Evolutionary conservation across 257 asterid species (phyloP).

Genomic region (Fraxinus excelsior): DNA sequence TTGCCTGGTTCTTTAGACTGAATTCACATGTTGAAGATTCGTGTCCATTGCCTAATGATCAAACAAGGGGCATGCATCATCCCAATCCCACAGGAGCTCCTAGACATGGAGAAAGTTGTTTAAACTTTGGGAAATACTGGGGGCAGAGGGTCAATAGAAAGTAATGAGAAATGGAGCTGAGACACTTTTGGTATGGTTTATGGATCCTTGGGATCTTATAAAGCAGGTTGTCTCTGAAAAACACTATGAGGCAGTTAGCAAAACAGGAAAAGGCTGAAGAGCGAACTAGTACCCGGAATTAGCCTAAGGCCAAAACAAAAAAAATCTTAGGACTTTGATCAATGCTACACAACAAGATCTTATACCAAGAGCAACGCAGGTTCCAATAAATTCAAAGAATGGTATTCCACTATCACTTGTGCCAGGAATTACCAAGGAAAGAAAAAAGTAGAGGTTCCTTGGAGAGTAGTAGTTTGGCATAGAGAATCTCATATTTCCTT

Average conservation of each 20-base stretch:
- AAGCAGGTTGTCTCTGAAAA: not conserved
- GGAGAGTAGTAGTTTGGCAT: not conserved
- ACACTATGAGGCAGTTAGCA: not conserved
- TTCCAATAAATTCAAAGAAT: not conserved
- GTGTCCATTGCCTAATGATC: not conserved
- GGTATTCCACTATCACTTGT: not conserved
- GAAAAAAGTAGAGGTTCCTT: not conserved
- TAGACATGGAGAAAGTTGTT: not conserved
- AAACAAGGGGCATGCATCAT: not conserved
- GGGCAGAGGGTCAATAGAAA: not conserved
- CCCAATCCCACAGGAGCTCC: not conserved
- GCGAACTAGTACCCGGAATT: not conserved
- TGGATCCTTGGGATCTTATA: not conserved
- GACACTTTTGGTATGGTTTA: not conserved
- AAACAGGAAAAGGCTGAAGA: not conserved
- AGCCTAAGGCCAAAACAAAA: not conserved
- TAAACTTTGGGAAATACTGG: not conserved
- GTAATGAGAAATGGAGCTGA: not conserved
- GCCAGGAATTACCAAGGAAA: not conserved
- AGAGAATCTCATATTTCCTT: not conserved
- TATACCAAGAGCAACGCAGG: not conserved
- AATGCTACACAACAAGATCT: not conserved
- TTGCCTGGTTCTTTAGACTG: not conserved
- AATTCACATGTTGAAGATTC: not conserved
- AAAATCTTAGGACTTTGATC: not conserved